A percentile compares a stretch with the other conserved stretches of the same genome.
Evolutionary conservation across 306 rosid species (phyloP).

Genomic region (Glycine soja): DNA sequence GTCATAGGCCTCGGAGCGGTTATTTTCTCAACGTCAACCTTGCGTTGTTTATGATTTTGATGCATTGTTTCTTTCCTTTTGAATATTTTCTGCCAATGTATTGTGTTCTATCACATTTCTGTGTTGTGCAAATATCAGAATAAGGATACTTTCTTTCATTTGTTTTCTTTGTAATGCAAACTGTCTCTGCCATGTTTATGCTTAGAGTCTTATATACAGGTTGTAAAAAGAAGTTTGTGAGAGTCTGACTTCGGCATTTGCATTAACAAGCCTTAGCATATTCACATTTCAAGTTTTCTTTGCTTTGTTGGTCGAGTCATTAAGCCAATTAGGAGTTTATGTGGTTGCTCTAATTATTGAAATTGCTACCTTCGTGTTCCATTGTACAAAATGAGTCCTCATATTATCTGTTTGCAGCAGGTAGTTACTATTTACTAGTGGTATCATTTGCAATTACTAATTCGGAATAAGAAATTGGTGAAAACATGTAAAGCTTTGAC

Average conservation of each 20-base stretch:
- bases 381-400: too few relatives aligned
- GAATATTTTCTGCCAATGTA: background rate
- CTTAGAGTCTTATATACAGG: too few relatives aligned
- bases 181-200: too few relatives aligned
- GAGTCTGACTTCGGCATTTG: too few relatives aligned
- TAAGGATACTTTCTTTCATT: background rate
- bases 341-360: too few relatives aligned
- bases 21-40: constrained; percentile 76
- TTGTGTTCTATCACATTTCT: constrained; percentile 34
- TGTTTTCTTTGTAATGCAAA: background rate
- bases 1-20: constrained; percentile 80
- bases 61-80: background rate
- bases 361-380: too few relatives aligned
- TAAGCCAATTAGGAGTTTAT: too few relatives aligned
- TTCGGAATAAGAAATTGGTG: constrained; percentile 15
- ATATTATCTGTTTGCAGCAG: too few relatives aligned
- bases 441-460: constrained; percentile 27
- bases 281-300: too few relatives aligned
- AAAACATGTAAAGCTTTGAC: background rate
- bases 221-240: too few relatives aligned
- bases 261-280: too few relatives aligned
- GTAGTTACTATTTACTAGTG: background rate
- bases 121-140: constrained; percentile 59
- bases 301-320: too few relatives aligned
- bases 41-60: constrained; percentile 32